Conservation (phyloP, 1,284 basidiomycete species). For the Moesziomyces sp. region DNA sequence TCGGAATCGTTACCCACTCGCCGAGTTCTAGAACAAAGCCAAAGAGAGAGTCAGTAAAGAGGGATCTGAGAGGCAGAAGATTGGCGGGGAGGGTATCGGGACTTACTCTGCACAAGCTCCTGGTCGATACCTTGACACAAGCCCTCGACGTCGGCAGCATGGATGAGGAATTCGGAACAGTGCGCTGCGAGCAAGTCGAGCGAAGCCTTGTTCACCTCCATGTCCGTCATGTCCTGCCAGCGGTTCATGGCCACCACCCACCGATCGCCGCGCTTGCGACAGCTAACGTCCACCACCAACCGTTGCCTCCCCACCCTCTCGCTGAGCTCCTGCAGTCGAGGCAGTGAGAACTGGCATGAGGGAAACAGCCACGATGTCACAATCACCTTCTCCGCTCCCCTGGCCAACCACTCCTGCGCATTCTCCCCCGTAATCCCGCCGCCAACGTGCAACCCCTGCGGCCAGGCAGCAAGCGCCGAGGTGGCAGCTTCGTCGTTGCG, state of each 20-base stretch:
- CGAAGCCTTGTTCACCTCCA: slow-evolving; percentile 76
- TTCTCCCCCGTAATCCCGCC: slow-evolving; percentile 89
- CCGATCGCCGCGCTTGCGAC: slow-evolving; percentile 78
- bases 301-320: slow-evolving; percentile 82
- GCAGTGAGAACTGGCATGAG: slow-evolving; percentile 78
- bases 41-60: too few relatives aligned
- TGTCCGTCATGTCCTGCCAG: slow-evolving; percentile 96
- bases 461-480: slow-evolving; percentile 84
- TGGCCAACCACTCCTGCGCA: slow-evolving; percentile 83
- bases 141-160: slow-evolving; percentile 98
- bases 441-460: slow-evolving; percentile 86
- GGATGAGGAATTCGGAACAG: slow-evolving; percentile 88
- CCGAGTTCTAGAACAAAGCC: slow-evolving; percentile 78
- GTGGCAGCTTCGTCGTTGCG: slow-evolving; percentile 85
- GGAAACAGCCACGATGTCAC: slow-evolving; percentile 97
- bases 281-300: slow-evolving; percentile 95
- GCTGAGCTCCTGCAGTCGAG: slow-evolving; percentile 77
- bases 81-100: too few relatives aligned
- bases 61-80: too few relatives aligned
- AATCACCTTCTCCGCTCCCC: slow-evolving; percentile 95
- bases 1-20: slow-evolving; percentile 89
- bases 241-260: slow-evolving; percentile 99
- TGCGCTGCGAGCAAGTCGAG: slow-evolving; percentile 42
- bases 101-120: slow-evolving; percentile 82
- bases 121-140: slow-evolving; percentile 96